phyloP scores from a whole-genome alignment of 2,329 filamentous ascomycete genomes.

The Colletotrichum spaethianum region DNA sequence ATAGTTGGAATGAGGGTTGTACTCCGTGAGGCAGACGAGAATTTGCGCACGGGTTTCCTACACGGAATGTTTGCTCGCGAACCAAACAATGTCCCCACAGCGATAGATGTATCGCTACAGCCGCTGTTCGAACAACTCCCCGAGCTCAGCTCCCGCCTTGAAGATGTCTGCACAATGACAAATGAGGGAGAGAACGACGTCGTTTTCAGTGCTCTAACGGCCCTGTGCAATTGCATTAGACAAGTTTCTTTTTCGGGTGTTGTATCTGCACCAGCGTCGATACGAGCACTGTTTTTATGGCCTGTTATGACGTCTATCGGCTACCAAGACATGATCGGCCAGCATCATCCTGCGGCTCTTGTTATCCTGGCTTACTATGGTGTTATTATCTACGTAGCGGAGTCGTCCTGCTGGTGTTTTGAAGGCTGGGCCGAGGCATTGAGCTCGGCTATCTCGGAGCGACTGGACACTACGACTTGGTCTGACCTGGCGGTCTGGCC shows the following conservation, averaged over 20 bases:
- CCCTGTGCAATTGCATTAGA: constrained; percentile 13
- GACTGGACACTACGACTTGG: constrained; percentile 11
- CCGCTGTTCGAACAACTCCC: constrained; percentile 10
- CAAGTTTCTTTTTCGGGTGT: constrained; percentile 12
- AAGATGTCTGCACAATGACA: neutral
- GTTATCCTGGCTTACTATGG: constrained; percentile 45
- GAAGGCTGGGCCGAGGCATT: constrained; percentile 26
- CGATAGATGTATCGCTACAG: constrained; percentile 15
- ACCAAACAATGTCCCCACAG: neutral
- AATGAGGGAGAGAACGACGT: constrained; percentile 19
- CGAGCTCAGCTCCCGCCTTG: constrained; percentile 3
- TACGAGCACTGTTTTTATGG: constrained; percentile 44
- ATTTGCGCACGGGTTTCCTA: constrained; percentile 43
- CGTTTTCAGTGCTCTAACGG: constrained; percentile 15
- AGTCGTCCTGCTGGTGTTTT: constrained; percentile 43
- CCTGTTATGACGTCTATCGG: constrained; percentile 43
- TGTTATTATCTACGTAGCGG: constrained; percentile 41
- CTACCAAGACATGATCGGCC: constrained; percentile 42
- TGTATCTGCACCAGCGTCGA: constrained; percentile 41
- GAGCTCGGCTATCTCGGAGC: constrained; percentile 12
- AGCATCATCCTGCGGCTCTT: constrained; percentile 41
- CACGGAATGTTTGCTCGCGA: constrained; percentile 41
- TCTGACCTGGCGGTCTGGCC: constrained; percentile 25
- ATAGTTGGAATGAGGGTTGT: constrained; percentile 50
- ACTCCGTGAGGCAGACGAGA: constrained; percentile 45